Percentiles rank a stretch among this genome's conserved stretches.
Conservation (phyloP, 1,139 yeast genomes). For the Nakaseomyces nivariensis region DNA sequence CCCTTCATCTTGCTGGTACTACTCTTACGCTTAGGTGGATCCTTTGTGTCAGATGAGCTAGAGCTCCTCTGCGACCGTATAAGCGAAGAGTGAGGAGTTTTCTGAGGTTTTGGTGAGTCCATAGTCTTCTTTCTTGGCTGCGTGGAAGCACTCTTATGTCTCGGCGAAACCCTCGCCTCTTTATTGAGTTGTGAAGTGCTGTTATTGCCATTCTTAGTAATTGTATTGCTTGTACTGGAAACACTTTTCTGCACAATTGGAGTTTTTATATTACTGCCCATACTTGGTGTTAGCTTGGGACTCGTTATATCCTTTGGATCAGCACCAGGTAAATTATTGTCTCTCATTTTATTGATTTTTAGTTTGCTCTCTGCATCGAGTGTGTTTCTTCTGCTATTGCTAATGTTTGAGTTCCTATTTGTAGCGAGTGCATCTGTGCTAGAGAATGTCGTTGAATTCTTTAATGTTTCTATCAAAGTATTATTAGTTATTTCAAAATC, state of each 20-base stretch:
- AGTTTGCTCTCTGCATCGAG: background rate
- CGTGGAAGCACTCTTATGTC: background rate
- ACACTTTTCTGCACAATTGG: background rate
- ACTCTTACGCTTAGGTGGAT: constrained; percentile 1
- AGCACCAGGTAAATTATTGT: background rate
- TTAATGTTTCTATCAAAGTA: constrained; percentile 1
- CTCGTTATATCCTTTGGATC: background rate
- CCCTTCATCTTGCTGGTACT: constrained; percentile 32
- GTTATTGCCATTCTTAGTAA: background rate
- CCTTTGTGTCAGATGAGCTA: background rate
- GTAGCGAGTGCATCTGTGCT: constrained; percentile 4
- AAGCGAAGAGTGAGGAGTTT: background rate
- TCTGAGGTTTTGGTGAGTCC: background rate
- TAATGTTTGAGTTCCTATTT: background rate
- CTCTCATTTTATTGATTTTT: background rate
- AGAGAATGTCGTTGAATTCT: background rate
- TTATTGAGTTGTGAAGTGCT: background rate
- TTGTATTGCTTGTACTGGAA: background rate
- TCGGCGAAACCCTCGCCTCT: background rate
- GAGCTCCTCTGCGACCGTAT: background rate
- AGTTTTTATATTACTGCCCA: background rate
- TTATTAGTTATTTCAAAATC: background rate
- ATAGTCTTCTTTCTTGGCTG: background rate
- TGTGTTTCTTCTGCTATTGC: background rate
- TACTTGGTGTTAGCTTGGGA: background rate